Conservation (phyloP, 2,329 filamentous ascomycete genomes). For the Verticillium albo-atrum region DNA sequence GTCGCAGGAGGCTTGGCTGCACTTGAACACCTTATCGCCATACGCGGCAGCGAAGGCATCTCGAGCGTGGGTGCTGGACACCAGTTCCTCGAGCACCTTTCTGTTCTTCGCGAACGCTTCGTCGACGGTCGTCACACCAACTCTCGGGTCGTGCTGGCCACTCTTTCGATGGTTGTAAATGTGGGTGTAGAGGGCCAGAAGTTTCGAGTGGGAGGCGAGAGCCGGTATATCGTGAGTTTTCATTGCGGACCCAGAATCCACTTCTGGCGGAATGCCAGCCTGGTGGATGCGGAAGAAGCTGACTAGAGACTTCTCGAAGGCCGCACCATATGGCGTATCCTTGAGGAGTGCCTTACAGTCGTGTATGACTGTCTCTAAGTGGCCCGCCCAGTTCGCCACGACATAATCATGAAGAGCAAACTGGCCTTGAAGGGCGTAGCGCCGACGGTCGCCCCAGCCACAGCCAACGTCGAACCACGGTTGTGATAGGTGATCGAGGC, state of each 20-base stretch:
- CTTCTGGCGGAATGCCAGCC: not conserved
- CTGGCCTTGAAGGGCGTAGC: slow-evolving; percentile 17
- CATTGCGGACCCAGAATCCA: not conserved
- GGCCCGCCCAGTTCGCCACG: slow-evolving; percentile 25
- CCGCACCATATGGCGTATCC: not conserved
- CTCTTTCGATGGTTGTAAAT: slow-evolving; percentile 13
- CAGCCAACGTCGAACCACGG: slow-evolving; percentile 21
- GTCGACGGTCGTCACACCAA: slow-evolving; percentile 22
- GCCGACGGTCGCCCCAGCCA: slow-evolving; percentile 4
- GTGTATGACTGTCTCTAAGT: slow-evolving; percentile 20
- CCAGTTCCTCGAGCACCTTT: slow-evolving; percentile 20
- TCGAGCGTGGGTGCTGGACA: not conserved
- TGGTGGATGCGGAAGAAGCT: not conserved
- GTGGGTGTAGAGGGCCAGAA: slow-evolving; percentile 15
- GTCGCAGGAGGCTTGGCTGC: slow-evolving; percentile 30
- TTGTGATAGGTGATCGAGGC: slow-evolving; percentile 28
- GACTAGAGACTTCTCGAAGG: not conserved
- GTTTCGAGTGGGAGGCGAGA: slow-evolving; percentile 9
- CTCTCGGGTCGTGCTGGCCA: slow-evolving; percentile 17
- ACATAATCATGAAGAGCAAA: slow-evolving; percentile 35
- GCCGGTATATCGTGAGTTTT: not conserved
- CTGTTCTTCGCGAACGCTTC: slow-evolving; percentile 21
- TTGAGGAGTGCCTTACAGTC: not conserved
- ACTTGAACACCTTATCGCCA: slow-evolving; percentile 34
- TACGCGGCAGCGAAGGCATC: slow-evolving; percentile 23